Percentiles rank a stretch among this genome's conserved stretches.
These are phyloP conservation scores for Vitis cinerea DNA, from an alignment of 164 flowering plant species.

Conservation along the genomic window DNA sequence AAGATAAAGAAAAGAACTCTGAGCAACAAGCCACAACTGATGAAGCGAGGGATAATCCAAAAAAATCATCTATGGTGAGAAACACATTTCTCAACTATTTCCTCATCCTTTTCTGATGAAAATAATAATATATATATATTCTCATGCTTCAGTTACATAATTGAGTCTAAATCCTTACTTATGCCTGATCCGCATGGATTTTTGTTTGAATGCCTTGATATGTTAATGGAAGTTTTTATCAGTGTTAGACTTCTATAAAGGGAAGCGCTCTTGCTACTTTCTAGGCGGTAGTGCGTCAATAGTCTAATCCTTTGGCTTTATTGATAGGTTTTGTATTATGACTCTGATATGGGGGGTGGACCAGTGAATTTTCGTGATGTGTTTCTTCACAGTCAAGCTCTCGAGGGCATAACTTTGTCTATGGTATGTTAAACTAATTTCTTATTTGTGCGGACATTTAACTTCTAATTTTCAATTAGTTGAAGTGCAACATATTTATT, in stretches of 20 bases:
- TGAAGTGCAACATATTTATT: background rate
- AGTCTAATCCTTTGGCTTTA: background rate
- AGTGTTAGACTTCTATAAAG: too few species aligned
- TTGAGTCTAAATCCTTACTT: background rate
- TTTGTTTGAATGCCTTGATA: background rate
- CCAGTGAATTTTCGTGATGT: slow-evolving; percentile 82
- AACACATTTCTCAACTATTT: background rate
- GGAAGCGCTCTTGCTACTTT: too few species aligned
- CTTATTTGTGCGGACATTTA: background rate
- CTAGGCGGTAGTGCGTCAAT: background rate
- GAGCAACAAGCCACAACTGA: slow-evolving; percentile 40
- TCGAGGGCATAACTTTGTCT: slow-evolving; percentile 80
- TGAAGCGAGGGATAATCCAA: slow-evolving; percentile 51
- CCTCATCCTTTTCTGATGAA: too few species aligned
- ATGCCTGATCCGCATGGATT: background rate
- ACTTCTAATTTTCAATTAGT: background rate
- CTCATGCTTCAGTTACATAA: too few species aligned
- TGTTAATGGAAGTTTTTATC: background rate
- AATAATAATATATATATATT: too few species aligned
- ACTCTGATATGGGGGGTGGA: slow-evolving; percentile 63
- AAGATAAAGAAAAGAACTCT: slow-evolving; percentile 30
- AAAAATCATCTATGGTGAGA: slow-evolving; percentile 54
- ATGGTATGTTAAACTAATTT: slow-evolving; percentile 52
- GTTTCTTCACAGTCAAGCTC: slow-evolving; percentile 89
- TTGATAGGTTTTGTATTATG: slow-evolving; percentile 72